Evolutionary conservation across 2,329 filamentous ascomycete genomes (phyloP).

Genomic region (Botrytis pseudocinerea): DNA sequence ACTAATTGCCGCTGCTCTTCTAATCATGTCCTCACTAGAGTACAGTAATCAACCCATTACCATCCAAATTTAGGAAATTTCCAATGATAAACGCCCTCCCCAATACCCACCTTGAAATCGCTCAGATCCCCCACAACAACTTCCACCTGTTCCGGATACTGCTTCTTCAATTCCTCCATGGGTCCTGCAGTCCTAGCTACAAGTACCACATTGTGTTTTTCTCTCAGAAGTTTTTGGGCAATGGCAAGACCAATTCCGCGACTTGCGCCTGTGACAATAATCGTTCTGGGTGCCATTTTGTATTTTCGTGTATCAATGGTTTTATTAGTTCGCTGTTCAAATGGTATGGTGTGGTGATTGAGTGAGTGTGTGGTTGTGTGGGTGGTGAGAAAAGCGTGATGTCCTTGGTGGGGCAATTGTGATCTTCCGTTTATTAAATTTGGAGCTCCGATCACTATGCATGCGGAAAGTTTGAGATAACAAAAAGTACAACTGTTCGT

Average conservation of each 20-base stretch:
- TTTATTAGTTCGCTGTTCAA: background rate
- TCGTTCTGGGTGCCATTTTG: slow-evolving; percentile 58
- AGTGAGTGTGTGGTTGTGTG: background rate
- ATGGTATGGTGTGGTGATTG: background rate
- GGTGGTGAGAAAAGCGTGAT: slow-evolving; percentile 4
- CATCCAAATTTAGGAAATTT: background rate
- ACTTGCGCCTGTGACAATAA: slow-evolving; percentile 69
- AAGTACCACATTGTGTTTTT: slow-evolving; percentile 59
- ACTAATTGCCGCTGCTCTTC: background rate
- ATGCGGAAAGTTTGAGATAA: background rate
- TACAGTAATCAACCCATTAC: background rate
- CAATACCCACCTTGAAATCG: slow-evolving; percentile 49
- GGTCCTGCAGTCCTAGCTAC: slow-evolving; percentile 55
- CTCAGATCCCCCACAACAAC: slow-evolving; percentile 58
- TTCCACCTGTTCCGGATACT: slow-evolving; percentile 55
- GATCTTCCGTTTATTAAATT: background rate
- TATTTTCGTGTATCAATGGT: slow-evolving; percentile 39
- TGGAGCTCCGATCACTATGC: background rate
- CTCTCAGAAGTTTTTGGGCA: slow-evolving; percentile 51
- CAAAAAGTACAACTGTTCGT: background rate
- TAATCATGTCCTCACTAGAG: background rate
- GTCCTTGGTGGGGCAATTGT: slow-evolving; percentile 10
- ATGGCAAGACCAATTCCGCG: slow-evolving; percentile 62
- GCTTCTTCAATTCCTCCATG: slow-evolving; percentile 52
- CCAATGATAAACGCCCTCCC: background rate